These are phyloP conservation scores for Lactarius sp. DNA, from an alignment of 768 basidiomycete genomes.

Conservation along the genomic window DNA sequence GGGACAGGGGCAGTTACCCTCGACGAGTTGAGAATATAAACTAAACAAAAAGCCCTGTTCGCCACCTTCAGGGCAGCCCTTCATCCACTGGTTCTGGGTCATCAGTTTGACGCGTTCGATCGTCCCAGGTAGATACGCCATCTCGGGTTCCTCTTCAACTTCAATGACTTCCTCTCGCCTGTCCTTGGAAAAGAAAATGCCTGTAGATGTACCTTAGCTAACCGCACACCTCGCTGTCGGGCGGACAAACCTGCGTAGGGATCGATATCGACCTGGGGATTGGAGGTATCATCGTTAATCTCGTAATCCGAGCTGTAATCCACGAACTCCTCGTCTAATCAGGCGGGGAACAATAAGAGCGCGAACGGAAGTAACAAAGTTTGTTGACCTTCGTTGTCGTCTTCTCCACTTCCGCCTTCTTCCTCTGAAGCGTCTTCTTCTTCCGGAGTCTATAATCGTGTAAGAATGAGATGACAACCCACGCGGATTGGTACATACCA, in stretches of 20 bases:
- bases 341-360: not conserved
- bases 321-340: constrained; percentile 50
- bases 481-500: constrained; percentile 10
- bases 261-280: constrained; percentile 58
- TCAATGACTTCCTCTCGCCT: constrained; percentile 89
- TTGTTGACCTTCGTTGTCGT: constrained; percentile 46
- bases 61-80: constrained; percentile 89
- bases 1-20: constrained; percentile 64
- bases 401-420: constrained; percentile 43
- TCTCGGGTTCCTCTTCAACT: constrained; percentile 74
- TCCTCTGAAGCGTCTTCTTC: constrained; percentile 50
- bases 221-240: not conserved
- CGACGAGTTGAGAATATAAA: constrained; percentile 69
- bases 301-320: constrained; percentile 85
- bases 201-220: constrained; percentile 36
- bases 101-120: constrained; percentile 57
- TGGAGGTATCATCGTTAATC: constrained; percentile 37
- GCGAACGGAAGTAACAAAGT: not conserved
- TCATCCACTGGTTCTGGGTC: constrained; percentile 95
- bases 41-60: constrained; percentile 88
- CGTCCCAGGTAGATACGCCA: constrained; percentile 38
- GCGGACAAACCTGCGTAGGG: constrained; percentile 71
- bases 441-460: constrained; percentile 50
- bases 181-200: constrained; percentile 94
- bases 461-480: constrained; percentile 4